These are phyloP conservation scores for Arabidopsis arenosa DNA, from an alignment of 345 rosid species.

Conservation along the genomic window DNA sequence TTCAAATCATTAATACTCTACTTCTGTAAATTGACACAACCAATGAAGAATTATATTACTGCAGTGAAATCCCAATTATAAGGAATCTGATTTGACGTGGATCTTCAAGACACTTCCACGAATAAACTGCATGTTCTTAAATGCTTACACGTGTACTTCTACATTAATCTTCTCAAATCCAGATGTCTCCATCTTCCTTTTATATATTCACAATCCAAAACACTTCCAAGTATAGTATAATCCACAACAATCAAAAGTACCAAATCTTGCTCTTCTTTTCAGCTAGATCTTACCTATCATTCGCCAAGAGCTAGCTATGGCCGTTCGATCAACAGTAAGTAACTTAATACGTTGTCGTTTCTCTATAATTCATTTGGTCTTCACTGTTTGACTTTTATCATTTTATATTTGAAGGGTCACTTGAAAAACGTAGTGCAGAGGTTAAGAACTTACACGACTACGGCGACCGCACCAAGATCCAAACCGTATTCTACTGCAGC, in stretches of 20 bases:
- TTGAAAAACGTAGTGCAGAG: slow-evolving; percentile 49
- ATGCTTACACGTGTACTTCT: slow-evolving; percentile 42
- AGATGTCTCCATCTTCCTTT: slow-evolving; percentile 44
- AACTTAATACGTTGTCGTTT: neutral
- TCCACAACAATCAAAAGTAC: neutral
- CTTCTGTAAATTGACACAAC: neutral
- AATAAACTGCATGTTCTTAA: slow-evolving; percentile 24
- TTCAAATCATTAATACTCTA: neutral
- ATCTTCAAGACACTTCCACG: slow-evolving; percentile 56
- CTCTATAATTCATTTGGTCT: neutral
- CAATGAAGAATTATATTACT: neutral
- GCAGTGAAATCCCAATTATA: neutral
- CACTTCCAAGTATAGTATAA: neutral
- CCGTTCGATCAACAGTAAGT: slow-evolving; percentile 52
- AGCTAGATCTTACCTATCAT: neutral
- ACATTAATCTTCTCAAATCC: slow-evolving; percentile 47
- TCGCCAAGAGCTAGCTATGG: slow-evolving; percentile 41
- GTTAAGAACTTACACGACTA: slow-evolving; percentile 47
- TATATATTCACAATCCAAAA: slow-evolving; percentile 15
- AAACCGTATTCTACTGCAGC: slow-evolving; percentile 47
- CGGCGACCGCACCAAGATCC: slow-evolving; percentile 43
- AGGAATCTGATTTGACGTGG: slow-evolving; percentile 46
- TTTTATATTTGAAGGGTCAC: slow-evolving; percentile 45
- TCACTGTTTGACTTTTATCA: slow-evolving; percentile 1
- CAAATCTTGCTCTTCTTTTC: neutral